Base-by-base conservation (phyloP, 345 rosid species). In the Hibiscus mutabilis region DNA sequence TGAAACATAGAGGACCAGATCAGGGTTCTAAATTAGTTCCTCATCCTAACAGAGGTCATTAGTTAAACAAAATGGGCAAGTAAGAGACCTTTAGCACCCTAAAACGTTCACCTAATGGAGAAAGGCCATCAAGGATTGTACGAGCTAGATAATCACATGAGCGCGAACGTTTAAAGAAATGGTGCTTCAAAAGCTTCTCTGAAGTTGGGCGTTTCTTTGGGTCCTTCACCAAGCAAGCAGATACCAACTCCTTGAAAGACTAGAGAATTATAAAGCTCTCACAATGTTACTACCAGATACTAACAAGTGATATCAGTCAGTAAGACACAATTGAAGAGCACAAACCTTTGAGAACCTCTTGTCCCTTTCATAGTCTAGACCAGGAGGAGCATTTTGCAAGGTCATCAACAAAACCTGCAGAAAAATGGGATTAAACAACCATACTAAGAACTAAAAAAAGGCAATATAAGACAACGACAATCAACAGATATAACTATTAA, bases 361-460 rank as follows among this genome's bases (percentile, higher is more conserved):
- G 80, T 95, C 97, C 77, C 99, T 92, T 82, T 95, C 99, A 77
- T 95, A 95, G 78, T 95, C 99, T 64, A 95, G 97, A 56, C 99
- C 99, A 19, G 99, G 99, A 75, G 99, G 97, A 66, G 99, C 97
- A 83, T 92, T 95, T 83, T 95, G 99, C 82, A 95, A 84, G 59
- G 99, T 95, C 97, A 95, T 92, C 79, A 95, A 86, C 87, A 95
- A 84, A 77, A 95, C 99, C 97, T 95, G 76, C 79, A 80, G 29
- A 29, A 31, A 73, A 61, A 60, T 44, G 52, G 67, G 63, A 78
- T 46, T 49, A 21, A 73, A 55, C 37, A 66, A 64, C 37, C 55
- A 76, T 75, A 44, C 59, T 24, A 58, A 52, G 22, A 66, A 73
- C 77, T 66, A 58, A 66, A 47, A 44, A 35, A 57, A 42, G 25